Percentiles rank a stretch among this genome's conserved stretches.
phyloP scores from a whole-genome alignment of 83 land plant species.

The Isoetes engelmannii region DNA sequence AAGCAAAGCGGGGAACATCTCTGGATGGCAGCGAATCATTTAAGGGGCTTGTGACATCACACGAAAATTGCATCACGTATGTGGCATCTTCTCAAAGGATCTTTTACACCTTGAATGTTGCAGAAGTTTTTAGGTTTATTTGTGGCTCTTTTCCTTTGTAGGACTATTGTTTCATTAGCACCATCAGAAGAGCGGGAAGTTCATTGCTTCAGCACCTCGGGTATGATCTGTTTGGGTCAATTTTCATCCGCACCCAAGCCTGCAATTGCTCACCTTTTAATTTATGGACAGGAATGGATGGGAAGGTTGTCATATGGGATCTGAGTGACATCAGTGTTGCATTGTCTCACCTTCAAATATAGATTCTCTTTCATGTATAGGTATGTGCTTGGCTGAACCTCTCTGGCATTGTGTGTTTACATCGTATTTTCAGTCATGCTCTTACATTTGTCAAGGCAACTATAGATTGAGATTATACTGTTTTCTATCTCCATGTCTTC shows the following conservation, averaged over 20 bases:
- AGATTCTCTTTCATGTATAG: background rate
- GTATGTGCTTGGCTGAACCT: no score
- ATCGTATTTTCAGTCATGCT: no score
- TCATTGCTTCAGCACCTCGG: slow-evolving; percentile 1
- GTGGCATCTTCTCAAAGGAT: background rate
- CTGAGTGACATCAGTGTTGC: slow-evolving; percentile 6
- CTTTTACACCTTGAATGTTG: background rate
- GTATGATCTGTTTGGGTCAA: background rate
- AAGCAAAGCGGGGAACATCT: slow-evolving; percentile 12
- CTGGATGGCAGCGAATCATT: background rate
- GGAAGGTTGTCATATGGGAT: slow-evolving; percentile 11
- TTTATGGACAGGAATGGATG: slow-evolving; percentile 1
- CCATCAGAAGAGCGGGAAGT: background rate
- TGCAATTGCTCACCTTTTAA: background rate
- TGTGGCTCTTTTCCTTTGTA: background rate
- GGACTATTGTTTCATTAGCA: background rate
- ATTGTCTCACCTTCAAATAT: background rate
- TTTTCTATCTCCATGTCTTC: no score
- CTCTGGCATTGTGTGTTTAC: no score
- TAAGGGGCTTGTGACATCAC: slow-evolving; percentile 5
- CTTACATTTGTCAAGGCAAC: no score
- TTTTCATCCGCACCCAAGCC: background rate
- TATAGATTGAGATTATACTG: no score
- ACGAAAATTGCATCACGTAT: slow-evolving; percentile 8
- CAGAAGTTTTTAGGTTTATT: background rate